Evolutionary conservation across 345 rosid genomes (phyloP).

Genomic region (Populus deltoides): DNA sequence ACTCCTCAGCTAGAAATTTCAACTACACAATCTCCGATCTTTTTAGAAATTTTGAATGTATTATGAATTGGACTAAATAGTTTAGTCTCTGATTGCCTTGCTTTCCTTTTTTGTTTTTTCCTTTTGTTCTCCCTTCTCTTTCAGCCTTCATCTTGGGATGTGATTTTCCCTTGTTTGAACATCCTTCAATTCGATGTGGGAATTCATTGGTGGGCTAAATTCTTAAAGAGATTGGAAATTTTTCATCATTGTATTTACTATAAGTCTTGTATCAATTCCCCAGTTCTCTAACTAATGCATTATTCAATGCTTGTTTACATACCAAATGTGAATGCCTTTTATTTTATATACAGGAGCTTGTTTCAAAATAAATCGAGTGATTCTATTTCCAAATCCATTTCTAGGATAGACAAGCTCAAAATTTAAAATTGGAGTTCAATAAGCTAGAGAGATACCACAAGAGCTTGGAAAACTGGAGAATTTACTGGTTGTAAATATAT

Average conservation of each 20-base stretch:
- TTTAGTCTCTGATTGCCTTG: too few relatives aligned
- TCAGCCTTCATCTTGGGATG: too few relatives aligned
- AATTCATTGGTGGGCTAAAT: slow-evolving; percentile 64
- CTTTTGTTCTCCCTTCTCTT: too few relatives aligned
- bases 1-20: too few relatives aligned
- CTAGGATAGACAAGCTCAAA: slow-evolving; percentile 59
- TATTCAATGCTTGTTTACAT: background rate
- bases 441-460: slow-evolving; percentile 67
- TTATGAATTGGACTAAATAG: too few relatives aligned
- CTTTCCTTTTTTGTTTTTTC: too few relatives aligned
- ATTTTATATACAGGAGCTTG: slow-evolving; percentile 54
- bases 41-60: too few relatives aligned
- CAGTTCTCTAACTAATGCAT: background rate
- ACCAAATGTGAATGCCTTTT: background rate
- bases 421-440: slow-evolving; percentile 69
- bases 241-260: slow-evolving; percentile 73
- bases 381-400: slow-evolving; percentile 57
- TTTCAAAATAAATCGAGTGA: slow-evolving; percentile 67
- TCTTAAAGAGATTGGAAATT: slow-evolving; percentile 75
- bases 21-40: too few relatives aligned
- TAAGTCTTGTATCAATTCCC: slow-evolving; percentile 32
- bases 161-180: slow-evolving; percentile 20
- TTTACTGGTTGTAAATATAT: slow-evolving; percentile 71
- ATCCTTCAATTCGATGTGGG: slow-evolving; percentile 72
- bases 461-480: slow-evolving; percentile 63